Evolutionary conservation across 2,329 filamentous ascomycete genomes (phyloP).

Genomic region (Fusarium sp.): DNA sequence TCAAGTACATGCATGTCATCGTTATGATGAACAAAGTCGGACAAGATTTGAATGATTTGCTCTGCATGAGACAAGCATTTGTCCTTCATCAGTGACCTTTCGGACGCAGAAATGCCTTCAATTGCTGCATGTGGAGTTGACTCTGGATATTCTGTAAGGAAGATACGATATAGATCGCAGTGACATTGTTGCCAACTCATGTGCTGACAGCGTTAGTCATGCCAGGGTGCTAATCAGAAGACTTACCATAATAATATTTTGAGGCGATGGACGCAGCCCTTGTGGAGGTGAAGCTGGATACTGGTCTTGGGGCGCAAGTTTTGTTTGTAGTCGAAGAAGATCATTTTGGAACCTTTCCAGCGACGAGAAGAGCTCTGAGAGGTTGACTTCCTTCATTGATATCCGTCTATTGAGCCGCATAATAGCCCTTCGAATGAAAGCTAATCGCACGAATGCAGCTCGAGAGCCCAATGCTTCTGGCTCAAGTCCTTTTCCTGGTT

Average conservation of each 20-base stretch:
- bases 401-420: conserved; percentile 43
- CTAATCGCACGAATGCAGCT: conserved; percentile 41
- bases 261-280: conserved; percentile 31
- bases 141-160: conserved; percentile 55
- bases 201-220: conserved; percentile 25
- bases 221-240: rapidly evolving
- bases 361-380: conserved; percentile 39
- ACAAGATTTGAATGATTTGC: conserved; percentile 50
- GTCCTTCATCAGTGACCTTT: conserved; percentile 42
- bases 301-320: conserved; percentile 37
- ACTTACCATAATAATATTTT: conserved; percentile 40
- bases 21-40: conserved; percentile 50
- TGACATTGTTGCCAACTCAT: conserved; percentile 56
- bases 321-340: conserved; percentile 38
- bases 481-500: conserved; percentile 43
- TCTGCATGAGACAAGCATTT: conserved; percentile 54
- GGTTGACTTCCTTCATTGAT: conserved; percentile 41
- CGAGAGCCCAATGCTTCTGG: conserved; percentile 39
- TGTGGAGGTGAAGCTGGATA: conserved; percentile 35
- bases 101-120: conserved; percentile 45
- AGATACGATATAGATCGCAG: conserved; percentile 58
- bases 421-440: conserved; percentile 39
- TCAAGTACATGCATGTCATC: conserved; percentile 49
- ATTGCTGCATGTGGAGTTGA: conserved; percentile 50
- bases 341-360: conserved; percentile 46